A percentile compares a stretch with the other conserved stretches of the same genome.
phyloP scores from a whole-genome alignment of 1,284 basidiomycete genomes.

The Earliella scabrosa region DNA sequence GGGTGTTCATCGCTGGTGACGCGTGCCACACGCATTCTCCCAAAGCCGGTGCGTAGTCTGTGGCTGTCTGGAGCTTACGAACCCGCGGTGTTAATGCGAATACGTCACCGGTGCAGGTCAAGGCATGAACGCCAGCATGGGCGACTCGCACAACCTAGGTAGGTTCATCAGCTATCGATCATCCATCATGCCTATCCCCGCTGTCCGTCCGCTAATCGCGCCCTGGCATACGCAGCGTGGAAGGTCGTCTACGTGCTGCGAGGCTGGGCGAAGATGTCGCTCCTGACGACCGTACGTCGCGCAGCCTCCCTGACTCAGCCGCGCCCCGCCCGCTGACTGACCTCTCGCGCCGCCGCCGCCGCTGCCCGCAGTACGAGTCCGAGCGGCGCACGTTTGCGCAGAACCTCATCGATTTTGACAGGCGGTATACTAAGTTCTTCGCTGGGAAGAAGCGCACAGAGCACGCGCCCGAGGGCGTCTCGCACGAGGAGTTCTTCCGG shows the following conservation, averaged over 20 bases:
- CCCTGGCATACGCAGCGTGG: slow-evolving; percentile 55
- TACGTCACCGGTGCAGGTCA: slow-evolving; percentile 48
- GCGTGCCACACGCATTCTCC: slow-evolving; percentile 88
- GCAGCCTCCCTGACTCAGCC: neutral
- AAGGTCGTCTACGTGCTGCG: slow-evolving; percentile 76
- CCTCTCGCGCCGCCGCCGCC: no score
- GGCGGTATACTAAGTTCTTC: slow-evolving; percentile 76
- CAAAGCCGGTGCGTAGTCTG: slow-evolving; percentile 45
- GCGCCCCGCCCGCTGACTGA: neutral
- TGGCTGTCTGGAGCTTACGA: neutral
- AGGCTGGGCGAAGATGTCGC: slow-evolving; percentile 65
- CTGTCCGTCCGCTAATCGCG: no score
- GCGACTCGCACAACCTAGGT: slow-evolving; percentile 81
- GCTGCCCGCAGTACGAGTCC: neutral
- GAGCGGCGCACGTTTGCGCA: slow-evolving; percentile 78
- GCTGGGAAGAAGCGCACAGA: slow-evolving; percentile 72
- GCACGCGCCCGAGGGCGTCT: slow-evolving; percentile 61
- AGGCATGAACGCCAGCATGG: slow-evolving; percentile 80
- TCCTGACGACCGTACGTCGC: slow-evolving; percentile 72
- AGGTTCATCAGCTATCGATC: slow-evolving; percentile 3
- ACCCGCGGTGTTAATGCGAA: no score
- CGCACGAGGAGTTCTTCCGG: slow-evolving; percentile 68
- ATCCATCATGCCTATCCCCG: neutral
- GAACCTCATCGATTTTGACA: slow-evolving; percentile 83
- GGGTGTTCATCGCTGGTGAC: slow-evolving; percentile 83